Conservation (phyloP, 768 basidiomycete species). For the Termitomyces sp. region DNA sequence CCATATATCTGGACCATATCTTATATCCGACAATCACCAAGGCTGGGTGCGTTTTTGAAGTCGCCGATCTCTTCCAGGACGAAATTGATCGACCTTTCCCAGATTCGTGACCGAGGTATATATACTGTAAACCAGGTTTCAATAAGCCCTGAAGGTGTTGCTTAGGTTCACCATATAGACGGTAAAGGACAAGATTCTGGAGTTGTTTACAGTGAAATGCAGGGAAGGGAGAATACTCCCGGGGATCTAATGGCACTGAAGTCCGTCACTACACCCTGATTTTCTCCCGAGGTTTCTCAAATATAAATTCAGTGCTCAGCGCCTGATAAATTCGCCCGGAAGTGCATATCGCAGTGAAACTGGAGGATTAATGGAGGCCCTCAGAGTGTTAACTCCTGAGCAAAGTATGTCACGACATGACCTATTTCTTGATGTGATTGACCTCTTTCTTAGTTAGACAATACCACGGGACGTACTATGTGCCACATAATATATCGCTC, state of each 20-base stretch:
- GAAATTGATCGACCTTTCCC: background rate
- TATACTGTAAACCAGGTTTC: conserved; percentile 9
- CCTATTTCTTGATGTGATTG: conserved; percentile 1
- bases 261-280: conserved; percentile 36
- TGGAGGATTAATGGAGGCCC: conserved; percentile 90
- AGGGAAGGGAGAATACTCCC: conserved; percentile 90
- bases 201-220: conserved; percentile 97
- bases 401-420: conserved; percentile 55
- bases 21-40: conserved; percentile 93
- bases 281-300: background rate
- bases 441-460: conserved; percentile 58
- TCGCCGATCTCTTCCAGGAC: background rate
- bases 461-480: conserved; percentile 87
- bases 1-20: conserved; percentile 94
- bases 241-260: conserved; percentile 85
- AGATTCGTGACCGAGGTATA: conserved; percentile 57
- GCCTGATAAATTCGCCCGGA: conserved; percentile 69
- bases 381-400: conserved; percentile 79
- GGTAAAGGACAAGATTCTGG: conserved; percentile 87
- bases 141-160: conserved; percentile 2
- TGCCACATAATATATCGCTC: conserved; percentile 88
- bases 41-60: conserved; percentile 54
- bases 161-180: conserved; percentile 91
- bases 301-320: conserved; percentile 37
- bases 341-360: conserved; percentile 97